Evolutionary conservation across 495 filamentous ascomycete genomes (phyloP), one percentile per base, ranked within the genome.

Genomic region (Chaetomium fimeti): DNA sequence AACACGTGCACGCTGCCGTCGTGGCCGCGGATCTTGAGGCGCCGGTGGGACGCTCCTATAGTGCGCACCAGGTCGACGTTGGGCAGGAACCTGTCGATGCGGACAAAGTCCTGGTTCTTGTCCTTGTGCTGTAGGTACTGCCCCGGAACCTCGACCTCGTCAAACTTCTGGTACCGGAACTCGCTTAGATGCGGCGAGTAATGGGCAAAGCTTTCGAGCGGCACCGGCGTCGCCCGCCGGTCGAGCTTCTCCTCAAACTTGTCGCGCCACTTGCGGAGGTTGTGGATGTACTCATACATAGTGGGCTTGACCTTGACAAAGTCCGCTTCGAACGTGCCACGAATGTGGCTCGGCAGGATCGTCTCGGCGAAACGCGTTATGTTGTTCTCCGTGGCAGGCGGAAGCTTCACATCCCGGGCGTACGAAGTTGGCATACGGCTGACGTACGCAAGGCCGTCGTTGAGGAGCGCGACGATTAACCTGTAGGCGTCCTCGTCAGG

Each of bases 211-310:
- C 75, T 79, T 74, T 98, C 95, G 20, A 99, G 80, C 64, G 81
- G 82, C 54, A 90, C 84, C 15, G 81, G 82, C 18, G 87, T 81
- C 32, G 79, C 74, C 42, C 95, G 85, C n/a, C 91, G 89, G 74
- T 99, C 95, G 55, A 99, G 87, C 77, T 93, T 96, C 77, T 97
- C 93, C 71, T 98, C 95, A 72, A 99, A 97, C 73, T 94, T 93
- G 78, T 96, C 92, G 42, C 95, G 87, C 95, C 95, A 99, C 69
- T 88, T 90, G 22, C 95, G 89, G 45, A 97, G 83, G 73, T 96
- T 97, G 68, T 97, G 91, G 62, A 99, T 97, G 79, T 99, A 99
- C 71, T 96, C 91, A 70, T 88, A 87, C 89, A 97, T 94, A 16
- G 92, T 97, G 16, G 94, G 94, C 77, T 96, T 96, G 68, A 89